Base-by-base conservation (phyloP, 345 rosid species). In the Bruguiera gymnorhiza region DNA sequence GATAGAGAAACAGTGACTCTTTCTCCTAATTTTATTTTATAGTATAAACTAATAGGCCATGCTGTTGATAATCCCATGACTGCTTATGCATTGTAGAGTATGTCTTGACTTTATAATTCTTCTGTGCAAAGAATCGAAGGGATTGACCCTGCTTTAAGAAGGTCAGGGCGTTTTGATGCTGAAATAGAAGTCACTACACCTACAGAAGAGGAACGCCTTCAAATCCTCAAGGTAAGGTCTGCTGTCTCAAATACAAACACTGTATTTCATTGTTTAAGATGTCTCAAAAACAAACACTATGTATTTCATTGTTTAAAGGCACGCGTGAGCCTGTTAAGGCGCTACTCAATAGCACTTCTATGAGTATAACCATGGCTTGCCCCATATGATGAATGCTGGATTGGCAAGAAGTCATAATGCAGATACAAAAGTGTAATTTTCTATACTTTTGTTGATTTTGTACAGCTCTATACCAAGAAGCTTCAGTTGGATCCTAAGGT, bases 131-230 rank as follows among this genome's bases (percentile, higher is more conserved):
- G 98, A 79, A 73, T 87, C 55, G 97, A 89, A 76, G 89, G 86
- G 1, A 81, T 95, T 69, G 97, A 92, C 70, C 93, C 93, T 36
- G 91, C 91, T 0, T 78, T 95, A 46, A 85, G 96, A 80, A 86
- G 99, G 73, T 77, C 85, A 1, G 97, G 97, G 19, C 88, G 97
- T 32, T 88, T 95, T 75, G 97, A 89, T 86, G 62, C 82, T 76
- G 92, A 88, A 78, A 76, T 95, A 62, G 97, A 95, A 89, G 97
- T 95, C 62, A 87, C 87, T 63, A 79, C 87, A 0, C 99, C 99
- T 37, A 88, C 83, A 59, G 93, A 86, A 71, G 89, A 78, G 70
- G 97, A 95, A 52, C 91, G 97, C 24, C 68, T 85, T 32, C 86
- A 89, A 76, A 89, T 92, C 68, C 85, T 95, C 60, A 86, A 89